Percentiles rank a stretch among this genome's conserved stretches.
Conservation (phyloP, 768 basidiomycete genomes). For the Rhizopogon rudus region DNA sequence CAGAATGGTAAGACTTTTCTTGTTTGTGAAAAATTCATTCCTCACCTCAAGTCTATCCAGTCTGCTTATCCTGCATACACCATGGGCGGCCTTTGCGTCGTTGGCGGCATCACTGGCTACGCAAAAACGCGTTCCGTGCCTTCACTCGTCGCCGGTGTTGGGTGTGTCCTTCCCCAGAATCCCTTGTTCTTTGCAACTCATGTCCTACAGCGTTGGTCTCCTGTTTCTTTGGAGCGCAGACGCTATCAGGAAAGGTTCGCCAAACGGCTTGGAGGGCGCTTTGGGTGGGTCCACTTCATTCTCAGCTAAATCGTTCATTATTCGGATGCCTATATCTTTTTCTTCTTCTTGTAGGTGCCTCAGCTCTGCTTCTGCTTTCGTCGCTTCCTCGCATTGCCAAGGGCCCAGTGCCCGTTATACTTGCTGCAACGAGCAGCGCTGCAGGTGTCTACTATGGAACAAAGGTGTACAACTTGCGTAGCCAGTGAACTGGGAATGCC, state of each 20-base stretch:
- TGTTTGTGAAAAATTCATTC: background rate
- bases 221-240: constrained; percentile 80
- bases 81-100: constrained; percentile 71
- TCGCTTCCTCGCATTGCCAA: constrained; percentile 69
- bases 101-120: constrained; percentile 74
- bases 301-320: background rate
- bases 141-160: constrained; percentile 76
- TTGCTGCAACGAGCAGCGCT: constrained; percentile 57
- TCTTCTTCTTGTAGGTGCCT: constrained; percentile 49
- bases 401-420: constrained; percentile 64
- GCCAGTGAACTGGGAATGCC: background rate
- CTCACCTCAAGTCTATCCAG: constrained; percentile 28
- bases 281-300: constrained; percentile 46
- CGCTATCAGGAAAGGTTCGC: constrained; percentile 63
- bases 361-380: constrained; percentile 67
- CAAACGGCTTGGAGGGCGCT: constrained; percentile 75
- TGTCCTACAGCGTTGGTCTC: constrained; percentile 56
- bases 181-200: background rate
- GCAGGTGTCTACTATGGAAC: constrained; percentile 68
- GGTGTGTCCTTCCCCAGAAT: constrained; percentile 38
- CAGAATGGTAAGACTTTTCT: background rate
- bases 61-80: constrained; percentile 79
- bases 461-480: constrained; percentile 38
- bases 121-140: constrained; percentile 72
- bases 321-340: background rate